A percentile compares a stretch with the other conserved stretches of the same genome.
phyloP scores from a whole-genome alignment of 2,329 filamentous ascomycete genomes.

The Colletotrichum graminicola region DNA sequence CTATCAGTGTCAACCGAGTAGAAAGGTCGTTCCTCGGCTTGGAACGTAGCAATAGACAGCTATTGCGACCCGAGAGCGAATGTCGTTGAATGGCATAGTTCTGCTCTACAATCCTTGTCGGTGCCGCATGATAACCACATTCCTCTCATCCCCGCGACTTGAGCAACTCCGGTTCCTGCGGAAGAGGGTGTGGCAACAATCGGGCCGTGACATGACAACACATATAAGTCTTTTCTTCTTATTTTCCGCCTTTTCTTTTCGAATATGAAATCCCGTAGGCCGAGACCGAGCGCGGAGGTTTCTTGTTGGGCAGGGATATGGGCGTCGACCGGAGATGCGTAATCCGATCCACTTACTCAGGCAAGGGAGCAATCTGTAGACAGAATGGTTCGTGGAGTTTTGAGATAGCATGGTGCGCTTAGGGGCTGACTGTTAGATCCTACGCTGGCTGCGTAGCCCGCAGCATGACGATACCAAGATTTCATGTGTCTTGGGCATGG shows the following conservation, averaged over 20 bases:
- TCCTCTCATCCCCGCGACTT: constrained; percentile 10
- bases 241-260: background rate
- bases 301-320: constrained; percentile 20
- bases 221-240: background rate
- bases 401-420: constrained; percentile 10
- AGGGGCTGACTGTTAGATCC: background rate
- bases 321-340: constrained; percentile 33
- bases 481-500: constrained; percentile 6
- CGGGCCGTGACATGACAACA: background rate
- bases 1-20: too few species aligned
- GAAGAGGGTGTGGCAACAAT: constrained; percentile 5
- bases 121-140: background rate
- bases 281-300: background rate
- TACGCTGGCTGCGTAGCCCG: constrained; percentile 12
- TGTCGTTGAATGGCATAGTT: background rate
- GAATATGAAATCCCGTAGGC: background rate
- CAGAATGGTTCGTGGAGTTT: background rate
- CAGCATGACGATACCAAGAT: constrained; percentile 4
- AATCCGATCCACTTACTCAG: constrained; percentile 28
- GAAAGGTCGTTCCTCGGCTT: background rate
- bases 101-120: background rate
- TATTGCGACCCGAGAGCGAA: background rate
- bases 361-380: constrained; percentile 10
- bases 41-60: background rate
- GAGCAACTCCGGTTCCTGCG: background rate